Base-by-base conservation (phyloP, 163 green algal species). In the Chlorella variabilis region DNA sequence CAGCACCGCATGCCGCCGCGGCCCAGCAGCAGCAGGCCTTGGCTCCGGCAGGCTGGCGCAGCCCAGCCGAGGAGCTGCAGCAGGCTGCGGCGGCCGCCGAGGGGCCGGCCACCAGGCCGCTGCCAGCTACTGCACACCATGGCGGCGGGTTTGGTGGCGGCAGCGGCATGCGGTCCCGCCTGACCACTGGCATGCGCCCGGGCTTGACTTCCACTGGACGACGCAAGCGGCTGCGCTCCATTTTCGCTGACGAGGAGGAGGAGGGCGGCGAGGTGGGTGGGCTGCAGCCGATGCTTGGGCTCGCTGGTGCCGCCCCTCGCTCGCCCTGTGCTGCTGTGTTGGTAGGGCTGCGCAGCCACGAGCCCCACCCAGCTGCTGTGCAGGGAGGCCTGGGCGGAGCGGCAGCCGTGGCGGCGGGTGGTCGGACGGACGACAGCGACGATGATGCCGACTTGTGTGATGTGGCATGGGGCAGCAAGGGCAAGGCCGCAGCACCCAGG, bases 191-290 rank as follows among this genome's bases (percentile, higher is more conserved):
- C 48, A 48, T 6, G 45, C 45, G 59, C 4, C 59, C 36, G 25
- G 36, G 33, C 23, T 25, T 25, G 34, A 31, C 29, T 13, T 49
- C 63, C 15, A 71, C 63, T 13, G 25, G 18, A 17, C 63, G 63
- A 9, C 71, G 51, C 2, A 48, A 31, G 9, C 54, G 73, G 3
- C 15, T 80, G 73, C 73, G 38, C n/a, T 56, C 73, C 38, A 71
- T 80, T 21, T 80, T 80, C 25, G 73, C 73, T 9, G 73, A 78
- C 25, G 73, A 80, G 34, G 56, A 70, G 0, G 54, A 59, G 23
- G 23, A 62, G 41, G 38, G 36, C 31, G 27, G 42, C 11, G 34
- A 25, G 25, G 66, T 4, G 39, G 3, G n/a, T 20, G 59, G 59
- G 15, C 25, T 68, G 29, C 34, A 71, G 33, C 7, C 4, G 63